Evolutionary conservation across 2,329 filamentous ascomycete species (phyloP), one percentile per base, ranked within the genome.

Genomic region (Alternaria sp.): DNA sequence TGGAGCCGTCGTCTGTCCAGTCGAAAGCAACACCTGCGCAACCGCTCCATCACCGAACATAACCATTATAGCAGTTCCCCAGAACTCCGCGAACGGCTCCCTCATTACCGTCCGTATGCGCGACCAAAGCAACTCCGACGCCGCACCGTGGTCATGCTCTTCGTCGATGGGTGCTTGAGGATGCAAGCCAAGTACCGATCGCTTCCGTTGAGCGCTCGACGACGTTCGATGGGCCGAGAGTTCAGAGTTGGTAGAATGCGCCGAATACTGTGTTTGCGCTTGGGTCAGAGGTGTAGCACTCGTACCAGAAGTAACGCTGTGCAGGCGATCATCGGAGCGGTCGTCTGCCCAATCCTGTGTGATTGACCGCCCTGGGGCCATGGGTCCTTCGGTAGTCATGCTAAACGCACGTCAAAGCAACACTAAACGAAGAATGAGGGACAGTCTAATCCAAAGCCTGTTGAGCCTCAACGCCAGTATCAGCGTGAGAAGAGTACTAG

Each of bases 51-150:
- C 71, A n/a, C 81, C 81, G 62, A 83, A 84, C 58, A 81, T 73
- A 4, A 83, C 76, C 72, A 83, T 77, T 28, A 82, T 77, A 19
- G 80, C 75, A 0, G 77, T 75, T 2, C 81, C 82, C 66, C 79
- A 82, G 67, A 83, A 83, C 62, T 83, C 82, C 0, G 81, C 77
- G 30, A 83, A 81, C 0, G 81, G 81, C 64, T 83, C 82, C 61
- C 81, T 73, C 23, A 83, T 66, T 1, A 74, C 75, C 6, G 74
- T 65, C 17, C 80, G 65, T 45, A 81, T 73, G 21, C 74, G 74
- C 5, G 76, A 76, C 81, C 81, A 83, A 12, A 77, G 61, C 19
- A 82, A 62, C 30, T 79, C 69, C 7, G 77, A 75, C 17, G 79
- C 75, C 44, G 73, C 68, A 1, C 78, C 74, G 2, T 71, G 66